Evolutionary conservation across 306 rosid species (phyloP).

Genomic region (Potentilla sterilis): DNA sequence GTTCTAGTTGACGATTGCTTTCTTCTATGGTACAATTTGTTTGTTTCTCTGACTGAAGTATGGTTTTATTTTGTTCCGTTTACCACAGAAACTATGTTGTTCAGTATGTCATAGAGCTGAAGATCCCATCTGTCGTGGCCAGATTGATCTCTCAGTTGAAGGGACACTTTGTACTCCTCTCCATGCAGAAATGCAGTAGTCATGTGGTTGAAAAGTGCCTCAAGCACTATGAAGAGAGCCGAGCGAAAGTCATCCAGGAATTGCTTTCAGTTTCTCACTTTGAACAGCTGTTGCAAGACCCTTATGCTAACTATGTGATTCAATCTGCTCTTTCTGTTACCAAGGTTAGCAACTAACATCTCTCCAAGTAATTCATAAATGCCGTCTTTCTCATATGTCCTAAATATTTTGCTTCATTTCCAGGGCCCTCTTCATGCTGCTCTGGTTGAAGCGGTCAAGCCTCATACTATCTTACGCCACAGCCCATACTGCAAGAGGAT

Average conservation of each 20-base stretch:
- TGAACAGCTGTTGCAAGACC: conserved; percentile 63
- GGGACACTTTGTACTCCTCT: conserved; percentile 50
- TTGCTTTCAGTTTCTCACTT: conserved; percentile 43
- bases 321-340: conserved; percentile 51
- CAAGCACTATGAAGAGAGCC: conserved; percentile 35
- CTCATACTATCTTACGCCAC: conserved; percentile 44
- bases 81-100: conserved; percentile 67
- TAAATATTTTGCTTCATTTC: conserved; percentile 9
- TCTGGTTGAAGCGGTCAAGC: conserved; percentile 47
- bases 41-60: background rate
- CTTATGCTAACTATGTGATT: conserved; percentile 74
- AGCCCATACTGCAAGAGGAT: conserved; percentile 78
- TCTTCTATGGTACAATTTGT: background rate
- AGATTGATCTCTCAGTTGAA: conserved; percentile 46
- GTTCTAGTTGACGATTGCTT: background rate
- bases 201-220: conserved; percentile 78
- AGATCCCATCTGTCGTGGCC: conserved; percentile 35
- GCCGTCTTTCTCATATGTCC: background rate
- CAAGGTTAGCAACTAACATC: conserved; percentile 42
- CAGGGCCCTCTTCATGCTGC: conserved; percentile 59
- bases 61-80: conserved; percentile 8
- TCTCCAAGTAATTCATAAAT: conserved; percentile 5
- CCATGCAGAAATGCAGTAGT: conserved; percentile 67
- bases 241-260: conserved; percentile 53
- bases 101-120: conserved; percentile 55